These are phyloP conservation scores for Fusarium incarnatum DNA, from an alignment of 2,329 filamentous ascomycete species.

Conservation along the genomic window DNA sequence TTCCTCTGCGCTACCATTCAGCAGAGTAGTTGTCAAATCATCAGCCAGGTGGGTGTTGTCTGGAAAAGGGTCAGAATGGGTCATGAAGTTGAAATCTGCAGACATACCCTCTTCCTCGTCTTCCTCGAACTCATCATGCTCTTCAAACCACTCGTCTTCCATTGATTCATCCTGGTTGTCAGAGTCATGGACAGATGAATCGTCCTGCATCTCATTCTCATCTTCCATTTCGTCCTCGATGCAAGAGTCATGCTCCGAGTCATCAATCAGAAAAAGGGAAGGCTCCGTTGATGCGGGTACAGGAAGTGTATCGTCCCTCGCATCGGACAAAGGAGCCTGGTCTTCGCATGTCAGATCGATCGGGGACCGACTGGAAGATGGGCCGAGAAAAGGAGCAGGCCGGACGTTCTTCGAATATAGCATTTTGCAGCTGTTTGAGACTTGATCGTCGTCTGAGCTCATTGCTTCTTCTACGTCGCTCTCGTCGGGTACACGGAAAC, in stretches of 20 bases:
- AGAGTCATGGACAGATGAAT: not conserved
- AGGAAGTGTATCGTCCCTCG: conserved; percentile 19
- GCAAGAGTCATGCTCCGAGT: not conserved
- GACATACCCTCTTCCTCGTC: conserved; percentile 29
- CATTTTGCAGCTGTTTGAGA: conserved; percentile 45
- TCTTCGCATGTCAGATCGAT: conserved; percentile 44
- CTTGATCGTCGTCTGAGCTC: conserved; percentile 46
- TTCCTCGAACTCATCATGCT: conserved; percentile 41
- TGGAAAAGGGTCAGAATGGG: conserved; percentile 26
- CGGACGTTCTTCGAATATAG: conserved; percentile 47
- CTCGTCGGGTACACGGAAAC: conserved; percentile 59
- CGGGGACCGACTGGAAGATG: conserved; percentile 13
- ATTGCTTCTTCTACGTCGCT: conserved; percentile 51
- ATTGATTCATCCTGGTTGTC: conserved; percentile 2
- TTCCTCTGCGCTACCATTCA: not conserved
- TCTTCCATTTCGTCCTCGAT: not conserved
- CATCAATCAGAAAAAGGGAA: not conserved
- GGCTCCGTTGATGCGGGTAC: not conserved
- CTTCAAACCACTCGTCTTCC: conserved; percentile 33
- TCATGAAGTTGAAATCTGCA: not conserved
- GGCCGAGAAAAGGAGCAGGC: conserved; percentile 31
- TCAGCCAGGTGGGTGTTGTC: conserved; percentile 6
- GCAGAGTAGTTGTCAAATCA: not conserved
- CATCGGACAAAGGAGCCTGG: conserved; percentile 25
- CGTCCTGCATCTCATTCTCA: not conserved